A percentile compares a stretch with the other conserved stretches of the same genome.
These are phyloP conservation scores for Pyrrhoderma noxium DNA, from an alignment of 1,284 basidiomycete genomes.

Conservation along the genomic window DNA sequence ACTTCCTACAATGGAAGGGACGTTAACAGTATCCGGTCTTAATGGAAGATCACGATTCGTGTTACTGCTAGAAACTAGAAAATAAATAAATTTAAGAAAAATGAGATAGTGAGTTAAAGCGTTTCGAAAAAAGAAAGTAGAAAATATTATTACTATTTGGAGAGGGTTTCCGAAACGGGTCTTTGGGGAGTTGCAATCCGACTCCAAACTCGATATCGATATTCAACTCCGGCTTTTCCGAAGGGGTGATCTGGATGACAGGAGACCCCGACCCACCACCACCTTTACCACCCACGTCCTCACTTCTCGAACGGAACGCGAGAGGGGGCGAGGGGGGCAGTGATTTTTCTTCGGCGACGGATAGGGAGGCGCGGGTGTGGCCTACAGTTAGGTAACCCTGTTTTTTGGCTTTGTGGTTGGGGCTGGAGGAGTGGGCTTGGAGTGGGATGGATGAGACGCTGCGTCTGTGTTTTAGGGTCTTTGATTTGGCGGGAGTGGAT, in stretches of 20 bases:
- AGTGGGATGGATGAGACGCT: no score
- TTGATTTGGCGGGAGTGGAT: background rate
- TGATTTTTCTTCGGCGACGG: constrained; percentile 3
- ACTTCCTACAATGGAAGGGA: no score
- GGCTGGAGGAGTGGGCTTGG: no score
- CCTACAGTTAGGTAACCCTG: constrained; percentile 12
- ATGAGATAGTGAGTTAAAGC: no score
- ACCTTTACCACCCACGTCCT: constrained; percentile 6
- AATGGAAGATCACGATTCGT: no score
- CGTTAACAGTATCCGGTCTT: no score
- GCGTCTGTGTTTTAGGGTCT: constrained; percentile 8
- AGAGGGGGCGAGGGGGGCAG: constrained; percentile 3
- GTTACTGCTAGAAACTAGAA: no score
- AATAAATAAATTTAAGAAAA: no score
- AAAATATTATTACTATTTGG: constrained; percentile 6
- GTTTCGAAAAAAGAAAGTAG: no score
- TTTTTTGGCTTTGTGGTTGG: no score
- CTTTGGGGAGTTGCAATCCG: constrained; percentile 1
- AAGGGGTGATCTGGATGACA: constrained; percentile 5
- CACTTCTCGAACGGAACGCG: constrained; percentile 7
- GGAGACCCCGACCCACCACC: no score
- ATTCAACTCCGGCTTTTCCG: background rate
- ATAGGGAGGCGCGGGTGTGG: constrained; percentile 9
- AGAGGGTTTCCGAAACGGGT: constrained; percentile 7
- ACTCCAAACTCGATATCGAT: no score